Evolutionary conservation across 2,329 filamentous ascomycete genomes (phyloP).

Genomic region (Trematosphaeria pertusa): DNA sequence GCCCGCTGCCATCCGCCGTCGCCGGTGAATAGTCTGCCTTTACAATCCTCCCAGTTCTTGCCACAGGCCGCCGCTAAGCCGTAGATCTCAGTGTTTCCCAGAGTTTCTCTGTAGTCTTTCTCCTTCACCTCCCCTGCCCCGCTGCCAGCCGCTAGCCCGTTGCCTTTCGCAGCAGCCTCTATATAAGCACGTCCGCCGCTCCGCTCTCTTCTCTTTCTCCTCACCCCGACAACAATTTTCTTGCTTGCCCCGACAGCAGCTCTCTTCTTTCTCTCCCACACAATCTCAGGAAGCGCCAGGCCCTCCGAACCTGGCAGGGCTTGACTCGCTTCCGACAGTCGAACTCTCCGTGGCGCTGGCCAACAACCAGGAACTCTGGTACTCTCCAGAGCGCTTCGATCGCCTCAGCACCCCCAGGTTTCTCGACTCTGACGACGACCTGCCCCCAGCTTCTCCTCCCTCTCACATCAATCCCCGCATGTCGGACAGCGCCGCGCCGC

Average conservation of each 20-base stretch:
- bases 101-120: no score
- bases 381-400: slow-evolving; percentile 8
- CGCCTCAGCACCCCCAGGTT: slow-evolving; percentile 9
- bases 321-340: slow-evolving; percentile 1
- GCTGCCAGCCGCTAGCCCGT: no score
- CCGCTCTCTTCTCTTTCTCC: background rate
- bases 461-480: background rate
- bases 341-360: background rate
- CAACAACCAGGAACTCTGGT: background rate
- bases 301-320: slow-evolving; percentile 5
- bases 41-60: no score
- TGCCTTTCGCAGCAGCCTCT: no score
- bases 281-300: background rate
- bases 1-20: no score
- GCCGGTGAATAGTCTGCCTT: no score
- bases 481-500: background rate
- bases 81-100: no score
- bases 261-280: background rate
- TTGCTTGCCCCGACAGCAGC: background rate
- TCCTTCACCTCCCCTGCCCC: no score
- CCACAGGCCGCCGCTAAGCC: no score
- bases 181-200: no score
- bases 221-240: background rate
- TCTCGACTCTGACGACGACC: background rate
- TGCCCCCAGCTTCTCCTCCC: background rate